Evolutionary conservation across 495 filamentous ascomycete species (phyloP).

Genomic region (Cenococcum geophilum): DNA sequence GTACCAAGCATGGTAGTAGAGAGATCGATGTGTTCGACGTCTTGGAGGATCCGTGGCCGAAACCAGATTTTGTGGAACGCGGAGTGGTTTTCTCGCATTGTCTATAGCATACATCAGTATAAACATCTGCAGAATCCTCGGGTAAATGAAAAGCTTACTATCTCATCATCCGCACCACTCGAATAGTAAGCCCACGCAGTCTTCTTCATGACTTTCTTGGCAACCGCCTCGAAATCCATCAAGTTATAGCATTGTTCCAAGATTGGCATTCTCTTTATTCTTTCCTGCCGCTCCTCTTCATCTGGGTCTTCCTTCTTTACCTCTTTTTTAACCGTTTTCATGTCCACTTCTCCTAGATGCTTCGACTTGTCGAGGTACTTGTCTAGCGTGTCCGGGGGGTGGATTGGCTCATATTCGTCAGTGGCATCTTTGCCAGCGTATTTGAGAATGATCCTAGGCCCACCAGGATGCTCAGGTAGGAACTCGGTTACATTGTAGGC

Average conservation of each 20-base stretch:
- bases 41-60: slow-evolving; percentile 73
- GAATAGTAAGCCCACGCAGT: slow-evolving; percentile 96
- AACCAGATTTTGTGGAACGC: slow-evolving; percentile 99
- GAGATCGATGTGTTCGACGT: slow-evolving; percentile 81
- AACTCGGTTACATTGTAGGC: slow-evolving; percentile 81
- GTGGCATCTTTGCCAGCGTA: slow-evolving; percentile 86
- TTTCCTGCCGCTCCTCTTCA: slow-evolving; percentile 66
- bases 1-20: slow-evolving; percentile 87
- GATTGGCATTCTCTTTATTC: slow-evolving; percentile 70
- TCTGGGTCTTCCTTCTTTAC: slow-evolving; percentile 66
- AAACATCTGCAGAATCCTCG: not conserved
- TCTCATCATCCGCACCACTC: slow-evolving; percentile 93
- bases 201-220: slow-evolving; percentile 83
- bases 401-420: slow-evolving; percentile 74
- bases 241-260: slow-evolving; percentile 91
- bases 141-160: slow-evolving; percentile 51
- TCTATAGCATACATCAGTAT: slow-evolving; percentile 45
- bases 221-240: slow-evolving; percentile 91
- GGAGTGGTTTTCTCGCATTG: slow-evolving; percentile 90
- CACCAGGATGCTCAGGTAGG: slow-evolving; percentile 65
- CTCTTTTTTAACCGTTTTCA: slow-evolving; percentile 72
- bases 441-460: slow-evolving; percentile 70
- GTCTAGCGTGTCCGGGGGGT: slow-evolving; percentile 70
- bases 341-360: slow-evolving; percentile 87
- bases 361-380: slow-evolving; percentile 79